Evolutionary conservation across 768 basidiomycete species (phyloP).

Genomic region (Boletellus emodensis): DNA sequence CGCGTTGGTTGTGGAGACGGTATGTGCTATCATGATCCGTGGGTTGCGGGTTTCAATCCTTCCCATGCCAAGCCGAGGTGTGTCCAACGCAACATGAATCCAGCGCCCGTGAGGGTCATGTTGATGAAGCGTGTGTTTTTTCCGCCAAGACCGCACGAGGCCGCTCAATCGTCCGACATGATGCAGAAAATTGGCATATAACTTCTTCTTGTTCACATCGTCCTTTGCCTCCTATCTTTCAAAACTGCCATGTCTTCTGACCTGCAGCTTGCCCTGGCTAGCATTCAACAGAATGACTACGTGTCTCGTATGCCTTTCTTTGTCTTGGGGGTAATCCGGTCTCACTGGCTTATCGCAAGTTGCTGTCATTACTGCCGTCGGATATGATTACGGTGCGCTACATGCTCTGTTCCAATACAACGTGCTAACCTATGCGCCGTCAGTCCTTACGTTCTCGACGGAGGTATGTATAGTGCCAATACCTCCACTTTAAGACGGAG

Average conservation of each 20-base stretch:
- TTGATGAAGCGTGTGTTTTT: no score
- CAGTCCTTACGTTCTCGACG: conserved; percentile 3
- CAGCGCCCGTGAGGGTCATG: no score
- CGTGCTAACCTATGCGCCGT: no score
- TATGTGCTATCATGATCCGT: no score
- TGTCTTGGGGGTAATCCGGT: neutral
- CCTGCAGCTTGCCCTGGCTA: neutral
- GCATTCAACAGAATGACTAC: neutral
- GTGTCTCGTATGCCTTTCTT: neutral
- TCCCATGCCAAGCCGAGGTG: no score
- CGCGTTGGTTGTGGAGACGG: no score
- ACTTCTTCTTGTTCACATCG: no score
- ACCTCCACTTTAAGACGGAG: neutral
- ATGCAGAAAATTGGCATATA: no score
- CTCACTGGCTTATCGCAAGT: neutral
- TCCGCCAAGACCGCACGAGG: no score
- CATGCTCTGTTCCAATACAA: neutral
- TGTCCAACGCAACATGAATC: no score
- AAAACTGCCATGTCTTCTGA: neutral
- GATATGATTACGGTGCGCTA: neutral
- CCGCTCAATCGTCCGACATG: no score
- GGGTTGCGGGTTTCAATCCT: no score
- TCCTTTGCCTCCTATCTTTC: neutral
- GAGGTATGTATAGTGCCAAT: conserved; percentile 2
- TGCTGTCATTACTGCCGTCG: neutral